Conservation (phyloP, 1,284 basidiomycete genomes). For the Moniliella sp. region DNA sequence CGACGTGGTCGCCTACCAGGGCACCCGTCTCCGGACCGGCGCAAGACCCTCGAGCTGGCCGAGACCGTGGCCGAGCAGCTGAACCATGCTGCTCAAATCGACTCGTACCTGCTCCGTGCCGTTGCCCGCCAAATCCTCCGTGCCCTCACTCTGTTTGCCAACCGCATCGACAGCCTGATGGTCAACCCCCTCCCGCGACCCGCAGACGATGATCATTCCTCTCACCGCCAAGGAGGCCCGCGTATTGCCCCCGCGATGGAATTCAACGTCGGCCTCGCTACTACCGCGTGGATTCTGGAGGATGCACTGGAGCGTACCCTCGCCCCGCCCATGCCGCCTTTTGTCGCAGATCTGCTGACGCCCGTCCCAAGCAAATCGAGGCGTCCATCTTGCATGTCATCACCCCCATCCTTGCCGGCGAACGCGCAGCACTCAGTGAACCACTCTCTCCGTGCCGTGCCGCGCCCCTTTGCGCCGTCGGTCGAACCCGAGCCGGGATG, state of each 20-base stretch:
- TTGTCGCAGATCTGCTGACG: slow-evolving; percentile 28
- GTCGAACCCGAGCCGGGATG: slow-evolving; percentile 7
- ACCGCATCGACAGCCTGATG: slow-evolving; percentile 26
- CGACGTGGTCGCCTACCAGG: slow-evolving; percentile 17
- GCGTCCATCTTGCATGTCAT: slow-evolving; percentile 24
- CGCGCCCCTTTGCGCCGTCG: slow-evolving; percentile 9
- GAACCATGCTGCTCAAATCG: slow-evolving; percentile 16
- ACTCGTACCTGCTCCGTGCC: slow-evolving; percentile 26
- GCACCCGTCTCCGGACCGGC: slow-evolving; percentile 18
- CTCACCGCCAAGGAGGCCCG: slow-evolving; percentile 13
- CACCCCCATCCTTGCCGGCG: slow-evolving; percentile 25
- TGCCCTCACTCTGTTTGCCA: slow-evolving; percentile 26
- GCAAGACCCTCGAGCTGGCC: slow-evolving; percentile 21
- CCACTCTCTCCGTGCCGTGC: slow-evolving; percentile 21
- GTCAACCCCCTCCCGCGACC: slow-evolving; percentile 18
- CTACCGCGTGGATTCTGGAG: slow-evolving; percentile 28
- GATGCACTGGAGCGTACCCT: slow-evolving; percentile 29
- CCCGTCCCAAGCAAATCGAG: slow-evolving; percentile 18
- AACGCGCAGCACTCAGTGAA: too few relatives aligned
- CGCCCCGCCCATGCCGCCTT: slow-evolving; percentile 23
- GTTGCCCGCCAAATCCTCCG: slow-evolving; percentile 27
- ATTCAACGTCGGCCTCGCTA: slow-evolving; percentile 27
- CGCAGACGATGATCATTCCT: slow-evolving; percentile 11
- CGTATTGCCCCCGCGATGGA: slow-evolving; percentile 18
- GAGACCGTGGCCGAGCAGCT: slow-evolving; percentile 22